These are phyloP conservation scores for Oryza brachyantha DNA, from an alignment of 176 grass and related monocot genomes.

Conservation along the genomic window DNA sequence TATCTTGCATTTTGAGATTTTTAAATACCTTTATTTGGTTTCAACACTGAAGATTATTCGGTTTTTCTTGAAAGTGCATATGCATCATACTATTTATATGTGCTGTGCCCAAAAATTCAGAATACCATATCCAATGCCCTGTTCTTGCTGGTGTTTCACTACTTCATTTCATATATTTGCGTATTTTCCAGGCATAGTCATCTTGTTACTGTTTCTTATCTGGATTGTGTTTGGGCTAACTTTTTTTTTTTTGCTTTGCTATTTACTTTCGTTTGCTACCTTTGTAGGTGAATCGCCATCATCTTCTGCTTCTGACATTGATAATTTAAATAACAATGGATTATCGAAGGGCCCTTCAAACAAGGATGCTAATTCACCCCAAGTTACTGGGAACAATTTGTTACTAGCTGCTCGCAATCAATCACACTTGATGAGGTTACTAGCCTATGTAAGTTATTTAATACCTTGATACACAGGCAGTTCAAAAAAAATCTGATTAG, in stretches of 20 bases:
- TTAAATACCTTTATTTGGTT: slow-evolving; percentile 6
- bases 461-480: neutral
- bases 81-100: neutral
- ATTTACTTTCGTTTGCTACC: slow-evolving; percentile 31
- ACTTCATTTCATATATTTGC: neutral
- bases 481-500: slow-evolving; percentile 4
- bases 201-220: neutral
- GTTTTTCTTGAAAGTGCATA: slow-evolving; percentile 8
- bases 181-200: neutral
- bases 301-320: slow-evolving; percentile 97
- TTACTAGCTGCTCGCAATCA: slow-evolving; percentile 72
- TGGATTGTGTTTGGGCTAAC: neutral
- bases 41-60: neutral
- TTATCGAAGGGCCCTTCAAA: slow-evolving; percentile 60
- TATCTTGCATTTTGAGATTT: neutral
- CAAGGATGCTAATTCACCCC: slow-evolving; percentile 93
- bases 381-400: slow-evolving; percentile 69
- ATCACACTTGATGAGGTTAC: slow-evolving; percentile 70
- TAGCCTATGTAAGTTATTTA: slow-evolving; percentile 79
- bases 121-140: neutral
- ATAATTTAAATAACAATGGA: slow-evolving; percentile 89
- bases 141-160: neutral
- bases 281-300: slow-evolving; percentile 93
- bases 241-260: neutral
- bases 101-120: neutral